These are phyloP conservation scores for Candida dajiaensis DNA, from an alignment of 805 yeast genomes.

Conservation along the genomic window DNA sequence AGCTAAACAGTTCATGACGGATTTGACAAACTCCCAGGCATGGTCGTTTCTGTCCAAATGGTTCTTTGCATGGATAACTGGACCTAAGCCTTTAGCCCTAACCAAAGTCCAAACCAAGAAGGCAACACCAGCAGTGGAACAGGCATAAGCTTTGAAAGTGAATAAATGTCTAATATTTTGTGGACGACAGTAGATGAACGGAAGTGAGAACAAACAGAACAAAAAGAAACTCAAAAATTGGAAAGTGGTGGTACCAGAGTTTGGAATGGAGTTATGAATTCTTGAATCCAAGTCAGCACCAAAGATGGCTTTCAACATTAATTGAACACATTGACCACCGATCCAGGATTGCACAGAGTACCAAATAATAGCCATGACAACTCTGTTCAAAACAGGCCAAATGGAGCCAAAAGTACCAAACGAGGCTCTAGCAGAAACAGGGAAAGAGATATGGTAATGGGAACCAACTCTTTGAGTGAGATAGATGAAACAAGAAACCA, in stretches of 20 bases:
- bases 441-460: constrained; percentile 77
- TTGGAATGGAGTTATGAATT: constrained; percentile 56
- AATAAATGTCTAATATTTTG: constrained; percentile 79
- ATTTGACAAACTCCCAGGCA: constrained; percentile 78
- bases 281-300: constrained; percentile 56
- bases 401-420: constrained; percentile 84
- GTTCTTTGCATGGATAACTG: constrained; percentile 53
- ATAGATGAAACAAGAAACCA: constrained; percentile 65
- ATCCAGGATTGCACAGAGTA: constrained; percentile 81
- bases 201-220: constrained; percentile 76
- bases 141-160: constrained; percentile 71
- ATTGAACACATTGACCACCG: constrained; percentile 75
- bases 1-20: constrained; percentile 75
- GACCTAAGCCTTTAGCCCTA: constrained; percentile 76
- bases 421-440: constrained; percentile 73
- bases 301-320: constrained; percentile 74
- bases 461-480: constrained; percentile 76
- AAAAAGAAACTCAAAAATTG: constrained; percentile 71
- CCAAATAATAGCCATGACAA: constrained; percentile 85
- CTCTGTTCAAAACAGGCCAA: constrained; percentile 87
- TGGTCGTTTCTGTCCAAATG: constrained; percentile 51
- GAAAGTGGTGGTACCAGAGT: constrained; percentile 62
- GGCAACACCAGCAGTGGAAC: constrained; percentile 79
- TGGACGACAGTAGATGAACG: constrained; percentile 77
- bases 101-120: constrained; percentile 80